Conservation (phyloP, 2,329 filamentous ascomycete species). For the Neonectria hederae region DNA sequence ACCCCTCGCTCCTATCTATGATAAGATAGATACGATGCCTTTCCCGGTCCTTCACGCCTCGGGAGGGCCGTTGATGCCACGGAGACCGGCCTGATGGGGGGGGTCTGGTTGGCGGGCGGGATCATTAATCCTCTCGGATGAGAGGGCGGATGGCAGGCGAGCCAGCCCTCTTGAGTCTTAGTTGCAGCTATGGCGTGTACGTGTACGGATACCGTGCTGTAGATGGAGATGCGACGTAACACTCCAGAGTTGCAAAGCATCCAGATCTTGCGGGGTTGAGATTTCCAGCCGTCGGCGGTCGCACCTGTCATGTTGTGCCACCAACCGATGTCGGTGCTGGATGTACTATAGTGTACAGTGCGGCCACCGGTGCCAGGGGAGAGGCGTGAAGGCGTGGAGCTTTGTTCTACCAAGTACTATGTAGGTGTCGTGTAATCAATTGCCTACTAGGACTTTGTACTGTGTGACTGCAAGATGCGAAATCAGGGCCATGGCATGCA, state of each 20-base stretch:
- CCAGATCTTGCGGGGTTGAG: slow-evolving; percentile 30
- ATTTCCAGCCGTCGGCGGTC: slow-evolving; percentile 11
- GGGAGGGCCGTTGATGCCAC: slow-evolving; percentile 28
- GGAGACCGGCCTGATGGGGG: slow-evolving; percentile 32
- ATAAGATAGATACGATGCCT: slow-evolving; percentile 32
- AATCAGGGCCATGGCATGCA: background rate
- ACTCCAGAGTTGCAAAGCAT: slow-evolving; percentile 23
- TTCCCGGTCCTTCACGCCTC: slow-evolving; percentile 14
- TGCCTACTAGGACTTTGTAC: background rate
- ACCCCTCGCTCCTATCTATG: slow-evolving; percentile 28
- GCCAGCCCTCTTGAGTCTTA: background rate
- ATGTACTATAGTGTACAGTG: slow-evolving; percentile 2
- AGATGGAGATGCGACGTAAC: slow-evolving; percentile 38
- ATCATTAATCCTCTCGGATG: slow-evolving; percentile 4
- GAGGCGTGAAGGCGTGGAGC: background rate
- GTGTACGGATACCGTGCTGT: slow-evolving; percentile 16
- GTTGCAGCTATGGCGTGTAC: slow-evolving; percentile 3
- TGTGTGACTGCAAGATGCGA: background rate
- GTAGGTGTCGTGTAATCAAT: background rate
- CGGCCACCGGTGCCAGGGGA: background rate
- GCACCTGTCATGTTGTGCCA: slow-evolving; percentile 9
- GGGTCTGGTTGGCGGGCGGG: slow-evolving; percentile 31
- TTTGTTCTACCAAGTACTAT: background rate
- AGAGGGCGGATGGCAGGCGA: slow-evolving; percentile 13
- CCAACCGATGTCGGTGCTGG: background rate